Base-by-base conservation (phyloP, 1,284 basidiomycete species). In the Austroboletus rostrupii region DNA sequence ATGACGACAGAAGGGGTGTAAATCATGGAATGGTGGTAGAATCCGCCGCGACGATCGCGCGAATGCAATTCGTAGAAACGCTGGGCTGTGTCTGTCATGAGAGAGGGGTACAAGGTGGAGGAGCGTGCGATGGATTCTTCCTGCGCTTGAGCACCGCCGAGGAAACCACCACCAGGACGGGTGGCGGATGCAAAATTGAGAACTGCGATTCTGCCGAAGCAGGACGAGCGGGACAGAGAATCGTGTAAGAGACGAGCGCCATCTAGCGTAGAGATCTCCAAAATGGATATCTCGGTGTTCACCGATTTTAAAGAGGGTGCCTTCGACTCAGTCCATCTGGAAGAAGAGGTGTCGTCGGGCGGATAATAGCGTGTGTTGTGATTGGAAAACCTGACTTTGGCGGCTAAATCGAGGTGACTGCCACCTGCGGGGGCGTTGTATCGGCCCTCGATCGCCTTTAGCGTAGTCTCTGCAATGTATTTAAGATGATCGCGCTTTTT, bases 61-160 rank as follows among this genome's bases (percentile, higher is more conserved):
- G 70, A 71, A 61, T 87, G 83, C 10, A 76, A 61, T 3, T 65
- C 65, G 60, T 87, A 85, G 68, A 84, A 87, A 29, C 72, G 68
- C 50, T 78, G 72, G 0, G 76, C 79, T 3, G 67, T 65, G 10
- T 67, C 62, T 17, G 80, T 78, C 62, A 77, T 75, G 49, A 88
- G 77, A 5, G 80, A 77, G 8, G 74, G 70, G 57, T 81, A 84
- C 12, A 86, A 66, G 1, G 80, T 82, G 21, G 83, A 85, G 2
- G 82, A 78, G 39, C 85, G 79, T 2, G 85, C 84, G 55, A 88
- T 75, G 40, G 80, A 81, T 65, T 88, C 85, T 62, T 88, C 86
- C 61, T 88, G 85, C 3, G 85, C 84, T 55, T 77, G 77, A 2
- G 84, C 76, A 29, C 86, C 87, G 35, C 56, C 70, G 31, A 79